Base-by-base conservation (phyloP, 164 flowering plant genomes). In the Hamamelis virginiana region DNA sequence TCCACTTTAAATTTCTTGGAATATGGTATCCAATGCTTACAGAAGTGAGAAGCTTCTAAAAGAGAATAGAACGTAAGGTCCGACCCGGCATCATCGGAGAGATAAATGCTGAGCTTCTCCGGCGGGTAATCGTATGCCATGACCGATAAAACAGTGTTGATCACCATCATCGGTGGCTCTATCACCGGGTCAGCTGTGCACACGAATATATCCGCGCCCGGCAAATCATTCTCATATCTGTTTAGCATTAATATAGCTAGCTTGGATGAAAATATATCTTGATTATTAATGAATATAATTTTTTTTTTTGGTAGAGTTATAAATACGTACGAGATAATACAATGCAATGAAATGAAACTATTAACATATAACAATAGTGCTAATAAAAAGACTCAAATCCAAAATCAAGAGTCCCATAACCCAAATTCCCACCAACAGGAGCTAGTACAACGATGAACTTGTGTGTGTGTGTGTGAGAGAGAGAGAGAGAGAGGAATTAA, bases 41-140 rank as follows among this genome's bases (percentile, higher is more conserved):
- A 66, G 68, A 78, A 78, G 0, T 44, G 13, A 18, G 74, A 53
- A 8, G 76, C 76, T 66, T 75, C 78, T 38, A 75, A 5, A 4
- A 78, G 62, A 16, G 81, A 74, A 69, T 69, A 75, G 41, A 59
- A 72, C 1, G 78, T 78, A 12, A 78, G 25, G 0, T 69, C 69
- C 1, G 81, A 78, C 4, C 76, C 81, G 1, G 64, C 81, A 47
- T 78, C 81, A 44, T 78, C 81, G 8, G 79, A 76, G 45, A 79
- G 73, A 38, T 76, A 79, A 1, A 79, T 67, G 19, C 59, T 52
- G 0, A 79, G 67, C 62, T 78, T 78, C 41, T 78, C 76, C 4
- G 76, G 18, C n/a, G 81, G 78, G 15, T 78, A 75, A 50, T 75
- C 70, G 15, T 71, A 75, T 0, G 78, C 64, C 81, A 78, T 75